phyloP scores from a whole-genome alignment of 768 basidiomycete species.

The Glaciozyma antarctica region DNA sequence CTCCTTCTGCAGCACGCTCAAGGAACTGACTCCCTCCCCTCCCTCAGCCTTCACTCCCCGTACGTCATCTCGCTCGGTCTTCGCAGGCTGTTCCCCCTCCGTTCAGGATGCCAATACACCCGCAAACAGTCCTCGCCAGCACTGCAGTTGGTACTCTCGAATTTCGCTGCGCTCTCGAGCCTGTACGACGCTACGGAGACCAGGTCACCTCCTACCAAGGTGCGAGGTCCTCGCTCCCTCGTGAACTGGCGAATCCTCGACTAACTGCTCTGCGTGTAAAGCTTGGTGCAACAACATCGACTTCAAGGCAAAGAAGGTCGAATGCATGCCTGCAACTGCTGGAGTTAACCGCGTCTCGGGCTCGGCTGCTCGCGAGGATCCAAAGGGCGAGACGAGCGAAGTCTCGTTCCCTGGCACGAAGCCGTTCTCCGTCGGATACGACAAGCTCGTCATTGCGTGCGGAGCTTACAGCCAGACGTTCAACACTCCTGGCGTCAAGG shows the following conservation, averaged over 20 bases:
- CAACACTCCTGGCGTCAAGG: conserved; percentile 50
- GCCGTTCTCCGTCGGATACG: conserved; percentile 57
- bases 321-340: conserved; percentile 19
- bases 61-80: not conserved
- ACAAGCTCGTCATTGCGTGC: conserved; percentile 60
- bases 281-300: conserved; percentile 39
- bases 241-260: not conserved
- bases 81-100: not conserved
- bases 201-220: not conserved
- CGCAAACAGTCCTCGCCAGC: not conserved
- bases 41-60: not conserved
- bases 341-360: not conserved
- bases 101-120: not conserved
- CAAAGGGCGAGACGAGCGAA: not conserved
- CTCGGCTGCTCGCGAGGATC: not conserved
- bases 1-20: not conserved
- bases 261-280: conserved; percentile 18
- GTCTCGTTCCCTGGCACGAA: conserved; percentile 12
- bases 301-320: conserved; percentile 22
- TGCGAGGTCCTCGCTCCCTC: not conserved
- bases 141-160: not conserved
- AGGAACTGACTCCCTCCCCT: not conserved
- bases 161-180: not conserved
- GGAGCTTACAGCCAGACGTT: conserved; percentile 54
- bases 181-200: not conserved